These are phyloP conservation scores for Rubia occidens DNA, from an alignment of 305 asterid species.

Conservation along the genomic window DNA sequence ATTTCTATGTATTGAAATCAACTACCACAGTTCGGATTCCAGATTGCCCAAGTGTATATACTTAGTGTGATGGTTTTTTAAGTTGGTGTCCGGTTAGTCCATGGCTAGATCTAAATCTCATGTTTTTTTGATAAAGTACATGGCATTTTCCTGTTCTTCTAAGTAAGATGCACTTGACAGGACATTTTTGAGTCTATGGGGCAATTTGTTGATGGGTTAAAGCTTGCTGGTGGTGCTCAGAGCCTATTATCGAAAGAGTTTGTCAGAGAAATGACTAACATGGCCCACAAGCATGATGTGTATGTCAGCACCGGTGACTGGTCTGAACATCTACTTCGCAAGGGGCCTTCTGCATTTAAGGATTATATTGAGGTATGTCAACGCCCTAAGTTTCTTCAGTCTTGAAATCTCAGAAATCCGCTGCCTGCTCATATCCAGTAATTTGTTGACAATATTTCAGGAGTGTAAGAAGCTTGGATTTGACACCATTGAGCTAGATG, in stretches of 20 bases:
- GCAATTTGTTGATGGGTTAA: conserved; percentile 79
- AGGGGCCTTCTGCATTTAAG: conserved; percentile 65
- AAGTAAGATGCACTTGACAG: conserved; percentile 24
- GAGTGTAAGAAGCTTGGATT: conserved; percentile 74
- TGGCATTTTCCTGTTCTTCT: not conserved
- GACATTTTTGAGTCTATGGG: conserved; percentile 83
- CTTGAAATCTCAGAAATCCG: conserved; percentile 13
- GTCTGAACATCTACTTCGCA: conserved; percentile 56
- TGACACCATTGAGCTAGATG: conserved; percentile 70
- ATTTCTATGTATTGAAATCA: not conserved
- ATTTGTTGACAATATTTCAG: conserved; percentile 21
- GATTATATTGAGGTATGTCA: conserved; percentile 49
- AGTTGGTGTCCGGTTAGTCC: not conserved
- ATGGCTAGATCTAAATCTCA: not conserved
- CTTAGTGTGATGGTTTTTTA: not conserved
- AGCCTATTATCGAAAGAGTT: conserved; percentile 53
- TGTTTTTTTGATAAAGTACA: not conserved
- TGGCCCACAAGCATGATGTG: conserved; percentile 73
- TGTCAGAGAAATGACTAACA: conserved; percentile 52
- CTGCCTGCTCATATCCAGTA: not conserved
- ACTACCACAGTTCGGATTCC: not conserved
- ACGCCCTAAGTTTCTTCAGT: not conserved
- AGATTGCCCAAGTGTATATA: not conserved
- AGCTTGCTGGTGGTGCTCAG: conserved; percentile 72
- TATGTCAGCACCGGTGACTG: conserved; percentile 79